Evolutionary conservation across 2,329 filamentous ascomycete species (phyloP).

Genomic region (Penicillium thymicola): DNA sequence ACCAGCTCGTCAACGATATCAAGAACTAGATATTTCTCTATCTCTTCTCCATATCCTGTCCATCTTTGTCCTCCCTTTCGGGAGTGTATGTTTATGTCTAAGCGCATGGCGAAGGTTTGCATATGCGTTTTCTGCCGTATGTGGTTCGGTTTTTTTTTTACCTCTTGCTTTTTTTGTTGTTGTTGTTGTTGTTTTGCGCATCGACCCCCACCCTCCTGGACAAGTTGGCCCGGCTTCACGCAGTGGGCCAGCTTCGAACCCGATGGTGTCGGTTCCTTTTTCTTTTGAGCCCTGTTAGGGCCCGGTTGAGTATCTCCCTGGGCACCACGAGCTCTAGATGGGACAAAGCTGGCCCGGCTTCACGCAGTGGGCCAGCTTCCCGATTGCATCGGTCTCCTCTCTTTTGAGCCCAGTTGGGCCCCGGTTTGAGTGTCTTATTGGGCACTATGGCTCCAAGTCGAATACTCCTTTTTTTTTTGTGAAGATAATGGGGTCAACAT

Average conservation of each 20-base stretch:
- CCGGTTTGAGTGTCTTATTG: background rate
- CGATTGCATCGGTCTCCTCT: no score
- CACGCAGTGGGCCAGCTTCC: no score
- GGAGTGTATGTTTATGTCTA: slow-evolving; percentile 8
- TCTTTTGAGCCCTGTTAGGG: background rate
- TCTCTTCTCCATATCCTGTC: background rate
- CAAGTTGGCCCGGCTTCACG: background rate
- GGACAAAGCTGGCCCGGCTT: no score
- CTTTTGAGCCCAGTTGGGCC: background rate
- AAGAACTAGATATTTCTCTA: slow-evolving; percentile 14
- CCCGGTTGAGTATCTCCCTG: background rate
- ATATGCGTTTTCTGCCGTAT: background rate
- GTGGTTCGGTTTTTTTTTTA: background rate
- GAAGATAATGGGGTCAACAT: background rate
- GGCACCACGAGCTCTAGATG: background rate
- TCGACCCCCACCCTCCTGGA: background rate
- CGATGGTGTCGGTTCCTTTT: background rate
- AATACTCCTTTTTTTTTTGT: background rate
- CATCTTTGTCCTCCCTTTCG: background rate
- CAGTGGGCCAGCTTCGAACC: background rate
- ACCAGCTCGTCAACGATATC: slow-evolving; percentile 15
- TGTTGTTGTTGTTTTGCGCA: background rate
- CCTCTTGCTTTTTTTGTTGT: background rate
- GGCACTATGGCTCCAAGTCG: background rate
- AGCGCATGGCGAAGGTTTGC: slow-evolving; percentile 8